Evolutionary conservation across 192 early-diverging fungal genomes (phyloP).

Genomic region (Dimargaris verticillata): DNA sequence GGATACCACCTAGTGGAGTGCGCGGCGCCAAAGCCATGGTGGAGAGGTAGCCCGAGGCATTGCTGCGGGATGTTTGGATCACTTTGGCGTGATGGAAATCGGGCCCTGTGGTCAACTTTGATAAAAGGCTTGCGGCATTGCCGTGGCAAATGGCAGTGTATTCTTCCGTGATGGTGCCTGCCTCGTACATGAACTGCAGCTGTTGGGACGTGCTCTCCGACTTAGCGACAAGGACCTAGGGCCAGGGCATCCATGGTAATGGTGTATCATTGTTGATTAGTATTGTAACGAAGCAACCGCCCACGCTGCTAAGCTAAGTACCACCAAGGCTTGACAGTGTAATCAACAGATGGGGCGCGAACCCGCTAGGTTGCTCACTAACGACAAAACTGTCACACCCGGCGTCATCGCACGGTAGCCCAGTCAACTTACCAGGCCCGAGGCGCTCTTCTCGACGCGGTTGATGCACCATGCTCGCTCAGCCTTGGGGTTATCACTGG

Average conservation of each 20-base stretch:
- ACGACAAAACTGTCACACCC: not conserved
- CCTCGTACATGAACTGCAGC: not conserved
- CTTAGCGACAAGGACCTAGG: conserved; percentile 1
- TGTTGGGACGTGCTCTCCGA: not conserved
- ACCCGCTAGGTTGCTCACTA: not conserved
- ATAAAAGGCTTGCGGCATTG: not conserved
- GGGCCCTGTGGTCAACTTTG: not conserved
- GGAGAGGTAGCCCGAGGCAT: not conserved
- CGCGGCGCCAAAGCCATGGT: not conserved
- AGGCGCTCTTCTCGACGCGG: not conserved
- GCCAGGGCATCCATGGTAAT: not conserved
- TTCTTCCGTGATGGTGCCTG: not conserved
- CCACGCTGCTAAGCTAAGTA: not conserved
- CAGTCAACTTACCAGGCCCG: not conserved
- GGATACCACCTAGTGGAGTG: not conserved
- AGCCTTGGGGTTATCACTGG: no score
- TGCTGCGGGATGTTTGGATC: not conserved
- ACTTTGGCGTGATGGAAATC: not conserved
- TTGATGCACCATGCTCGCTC: not conserved
- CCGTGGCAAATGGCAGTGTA: conserved; percentile 7
- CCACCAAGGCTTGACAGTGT: not conserved
- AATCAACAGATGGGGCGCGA: not conserved
- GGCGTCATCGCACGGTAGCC: no score
- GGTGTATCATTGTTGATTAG: not conserved
- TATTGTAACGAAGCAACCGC: not conserved